Evolutionary conservation across 305 asterid species (phyloP).

Genomic region (Fraxinus platypoda): DNA sequence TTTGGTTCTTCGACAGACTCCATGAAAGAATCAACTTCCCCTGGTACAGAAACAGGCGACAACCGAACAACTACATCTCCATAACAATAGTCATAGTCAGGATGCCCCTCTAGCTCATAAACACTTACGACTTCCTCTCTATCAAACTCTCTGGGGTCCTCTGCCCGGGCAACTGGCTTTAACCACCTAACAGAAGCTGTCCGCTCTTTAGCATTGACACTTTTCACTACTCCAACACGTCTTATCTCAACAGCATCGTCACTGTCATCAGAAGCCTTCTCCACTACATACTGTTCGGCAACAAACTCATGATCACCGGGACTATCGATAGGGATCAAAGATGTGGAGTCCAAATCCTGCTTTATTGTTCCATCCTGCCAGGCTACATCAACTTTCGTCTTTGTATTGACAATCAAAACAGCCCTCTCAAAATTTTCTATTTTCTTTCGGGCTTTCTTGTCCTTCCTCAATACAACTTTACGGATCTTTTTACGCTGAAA

Average conservation of each 20-base stretch:
- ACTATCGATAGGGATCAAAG: constrained; percentile 79
- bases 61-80: constrained; percentile 96
- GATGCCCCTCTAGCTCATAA: constrained; percentile 96
- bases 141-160: constrained; percentile 85
- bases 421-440: constrained; percentile 86
- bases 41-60: constrained; percentile 63
- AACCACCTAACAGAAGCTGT: constrained; percentile 94
- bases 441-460: constrained; percentile 76
- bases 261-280: constrained; percentile 74
- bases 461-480: constrained; percentile 73
- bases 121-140: constrained; percentile 92
- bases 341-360: constrained; percentile 55
- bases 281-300: constrained; percentile 92
- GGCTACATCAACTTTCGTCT: constrained; percentile 71
- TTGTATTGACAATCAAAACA: constrained; percentile 61
- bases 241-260: constrained; percentile 59
- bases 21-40: constrained; percentile 29
- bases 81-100: constrained; percentile 93
- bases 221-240: constrained; percentile 85
- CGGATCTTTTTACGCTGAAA: constrained; percentile 83
- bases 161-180: constrained; percentile 79
- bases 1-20: constrained; percentile 33
- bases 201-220: constrained; percentile 84
- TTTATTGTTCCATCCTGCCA: constrained; percentile 88
- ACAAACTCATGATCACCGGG: constrained; percentile 99